These are phyloP conservation scores for Sclerotinia nivalis DNA, from an alignment of 2,329 filamentous ascomycete genomes.

Conservation along the genomic window DNA sequence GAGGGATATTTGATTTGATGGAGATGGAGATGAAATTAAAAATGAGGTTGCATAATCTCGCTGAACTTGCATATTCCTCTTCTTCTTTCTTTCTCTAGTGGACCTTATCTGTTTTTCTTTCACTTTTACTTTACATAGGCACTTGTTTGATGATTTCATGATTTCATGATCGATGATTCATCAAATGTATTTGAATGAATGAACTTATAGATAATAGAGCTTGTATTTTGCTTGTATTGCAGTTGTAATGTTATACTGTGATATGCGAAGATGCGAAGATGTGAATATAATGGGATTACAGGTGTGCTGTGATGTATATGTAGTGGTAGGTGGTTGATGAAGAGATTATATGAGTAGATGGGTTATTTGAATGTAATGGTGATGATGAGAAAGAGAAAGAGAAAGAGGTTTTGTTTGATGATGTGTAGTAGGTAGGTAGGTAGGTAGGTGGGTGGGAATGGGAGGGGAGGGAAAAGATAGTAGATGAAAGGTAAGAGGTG, in stretches of 20 bases:
- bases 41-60: not conserved
- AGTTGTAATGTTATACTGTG: not conserved
- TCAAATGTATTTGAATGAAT: conserved; percentile 10
- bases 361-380: too few species aligned
- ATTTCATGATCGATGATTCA: not conserved
- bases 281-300: not conserved
- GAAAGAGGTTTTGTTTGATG: too few species aligned
- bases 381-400: too few species aligned
- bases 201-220: conserved; percentile 2
- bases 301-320: not conserved
- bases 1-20: not conserved
- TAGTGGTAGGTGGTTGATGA: not conserved
- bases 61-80: not conserved
- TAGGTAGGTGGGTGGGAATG: too few species aligned
- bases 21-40: not conserved
- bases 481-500: too few species aligned
- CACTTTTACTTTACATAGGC: not conserved
- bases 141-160: conserved; percentile 1
- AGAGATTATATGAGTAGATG: too few species aligned
- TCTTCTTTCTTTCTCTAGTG: not conserved
- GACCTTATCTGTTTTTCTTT: not conserved
- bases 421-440: too few species aligned
- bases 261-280: not conserved
- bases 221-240: not conserved
- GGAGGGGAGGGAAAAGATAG: too few species aligned